These are phyloP conservation scores for Trichoderma aggressivum DNA, from an alignment of 2,329 filamentous ascomycete species.

Conservation along the genomic window DNA sequence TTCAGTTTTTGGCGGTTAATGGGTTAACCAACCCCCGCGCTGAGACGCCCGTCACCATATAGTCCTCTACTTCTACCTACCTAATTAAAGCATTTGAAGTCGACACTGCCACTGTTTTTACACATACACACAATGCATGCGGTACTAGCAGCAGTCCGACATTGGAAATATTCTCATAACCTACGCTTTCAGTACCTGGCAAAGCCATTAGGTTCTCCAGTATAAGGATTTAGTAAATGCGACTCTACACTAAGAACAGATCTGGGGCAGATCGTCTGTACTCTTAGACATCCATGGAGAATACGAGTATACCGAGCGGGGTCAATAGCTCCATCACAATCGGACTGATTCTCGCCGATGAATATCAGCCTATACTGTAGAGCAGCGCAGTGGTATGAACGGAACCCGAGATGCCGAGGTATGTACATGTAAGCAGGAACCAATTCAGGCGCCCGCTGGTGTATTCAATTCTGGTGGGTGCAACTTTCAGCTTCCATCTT, in stretches of 20 bases:
- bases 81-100: too few relatives aligned
- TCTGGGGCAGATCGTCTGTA: background rate
- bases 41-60: too few relatives aligned
- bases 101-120: too few relatives aligned
- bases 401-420: background rate
- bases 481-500: background rate
- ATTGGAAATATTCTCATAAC: too few relatives aligned
- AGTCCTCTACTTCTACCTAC: too few relatives aligned
- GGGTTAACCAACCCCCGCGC: too few relatives aligned
- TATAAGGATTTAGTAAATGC: too few relatives aligned
- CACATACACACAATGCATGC: too few relatives aligned
- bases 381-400: background rate
- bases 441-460: background rate
- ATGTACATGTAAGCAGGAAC: background rate
- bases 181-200: too few relatives aligned
- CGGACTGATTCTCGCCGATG: background rate
- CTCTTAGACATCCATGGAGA: background rate
- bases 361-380: background rate
- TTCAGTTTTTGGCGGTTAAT: too few relatives aligned
- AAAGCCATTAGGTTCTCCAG: too few relatives aligned
- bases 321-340: background rate
- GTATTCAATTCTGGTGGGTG: background rate
- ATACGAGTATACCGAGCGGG: background rate
- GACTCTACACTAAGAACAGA: background rate
- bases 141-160: too few relatives aligned